A percentile compares a stretch with the other conserved stretches of the same genome.
phyloP scores from a whole-genome alignment of 2,329 filamentous ascomycete species.

The Penicillium freii region DNA sequence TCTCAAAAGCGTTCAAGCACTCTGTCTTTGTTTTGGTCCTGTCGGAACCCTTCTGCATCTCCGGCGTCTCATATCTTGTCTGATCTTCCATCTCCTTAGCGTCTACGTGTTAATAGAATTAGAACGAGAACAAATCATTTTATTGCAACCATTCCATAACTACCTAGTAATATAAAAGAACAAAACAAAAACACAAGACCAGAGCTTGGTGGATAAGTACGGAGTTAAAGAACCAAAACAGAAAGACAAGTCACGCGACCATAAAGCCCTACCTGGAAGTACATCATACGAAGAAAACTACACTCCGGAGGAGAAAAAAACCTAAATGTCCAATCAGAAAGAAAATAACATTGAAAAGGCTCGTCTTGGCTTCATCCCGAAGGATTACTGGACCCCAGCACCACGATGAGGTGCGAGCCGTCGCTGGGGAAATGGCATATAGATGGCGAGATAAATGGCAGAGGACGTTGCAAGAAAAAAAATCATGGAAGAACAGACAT shows the following conservation, averaged over 20 bases:
- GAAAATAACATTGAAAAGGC: background rate
- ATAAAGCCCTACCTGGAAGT: background rate
- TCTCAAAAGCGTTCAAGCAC: conserved; percentile 9
- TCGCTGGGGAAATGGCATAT: conserved; percentile 1
- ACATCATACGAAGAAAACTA: background rate
- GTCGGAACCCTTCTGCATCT: background rate
- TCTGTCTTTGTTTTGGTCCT: background rate
- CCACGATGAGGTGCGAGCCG: conserved; percentile 17
- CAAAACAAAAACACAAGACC: background rate
- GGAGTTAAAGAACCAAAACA: background rate
- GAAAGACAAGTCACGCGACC: background rate
- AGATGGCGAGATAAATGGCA: background rate
- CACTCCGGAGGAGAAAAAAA: background rate
- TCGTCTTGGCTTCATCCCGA: conserved; percentile 14
- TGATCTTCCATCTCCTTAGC: background rate
- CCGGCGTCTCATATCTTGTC: background rate
- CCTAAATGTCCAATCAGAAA: background rate
- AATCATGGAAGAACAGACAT: background rate
- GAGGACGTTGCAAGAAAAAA: background rate
- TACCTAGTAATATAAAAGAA: background rate
- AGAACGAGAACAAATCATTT: background rate
- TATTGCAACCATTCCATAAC: background rate
- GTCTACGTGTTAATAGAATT: conserved; percentile 4
- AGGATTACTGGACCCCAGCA: conserved; percentile 14
- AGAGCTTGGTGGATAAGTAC: background rate